A percentile compares a stretch with the other conserved stretches of the same genome.
phyloP scores from a whole-genome alignment of 345 rosid genomes.

The Arabis alpina region DNA sequence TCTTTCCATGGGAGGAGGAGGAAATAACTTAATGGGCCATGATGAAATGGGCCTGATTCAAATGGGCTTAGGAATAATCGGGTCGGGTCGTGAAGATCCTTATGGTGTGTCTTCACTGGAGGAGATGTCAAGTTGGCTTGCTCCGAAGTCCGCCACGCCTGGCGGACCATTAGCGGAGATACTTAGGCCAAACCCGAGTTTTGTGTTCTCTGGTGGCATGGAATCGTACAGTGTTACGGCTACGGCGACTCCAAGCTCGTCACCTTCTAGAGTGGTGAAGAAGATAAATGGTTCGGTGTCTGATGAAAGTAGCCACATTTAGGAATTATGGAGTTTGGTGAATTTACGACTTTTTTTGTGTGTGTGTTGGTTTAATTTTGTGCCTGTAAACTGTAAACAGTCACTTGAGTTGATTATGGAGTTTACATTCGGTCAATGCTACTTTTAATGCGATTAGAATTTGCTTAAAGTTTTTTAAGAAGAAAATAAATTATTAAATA shows the following conservation, averaged over 20 bases:
- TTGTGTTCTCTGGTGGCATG: constrained; percentile 24
- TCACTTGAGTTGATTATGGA: not conserved
- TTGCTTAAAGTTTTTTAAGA: not conserved
- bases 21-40: constrained; percentile 40
- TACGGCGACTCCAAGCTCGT: constrained; percentile 46
- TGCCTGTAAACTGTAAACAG: constrained; percentile 14
- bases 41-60: constrained; percentile 49
- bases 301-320: constrained; percentile 66
- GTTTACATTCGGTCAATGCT: not conserved
- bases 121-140: constrained; percentile 48
- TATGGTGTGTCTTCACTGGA: constrained; percentile 36
- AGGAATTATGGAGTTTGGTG: constrained; percentile 18
- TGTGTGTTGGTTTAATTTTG: not conserved
- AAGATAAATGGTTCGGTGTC: constrained; percentile 59
- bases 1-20: constrained; percentile 68
- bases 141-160: constrained; percentile 49
- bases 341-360: not conserved
- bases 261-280: constrained; percentile 65
- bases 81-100: constrained; percentile 39
- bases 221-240: constrained; percentile 36
- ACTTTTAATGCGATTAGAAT: not conserved
- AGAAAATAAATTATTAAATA: not conserved
- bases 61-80: constrained; percentile 46
- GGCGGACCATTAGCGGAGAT: constrained; percentile 89
- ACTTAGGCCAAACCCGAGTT: constrained; percentile 47